These are phyloP conservation scores for Gracilaria gracilis DNA, from an alignment of 23 red algal genomes.

Conservation along the genomic window DNA sequence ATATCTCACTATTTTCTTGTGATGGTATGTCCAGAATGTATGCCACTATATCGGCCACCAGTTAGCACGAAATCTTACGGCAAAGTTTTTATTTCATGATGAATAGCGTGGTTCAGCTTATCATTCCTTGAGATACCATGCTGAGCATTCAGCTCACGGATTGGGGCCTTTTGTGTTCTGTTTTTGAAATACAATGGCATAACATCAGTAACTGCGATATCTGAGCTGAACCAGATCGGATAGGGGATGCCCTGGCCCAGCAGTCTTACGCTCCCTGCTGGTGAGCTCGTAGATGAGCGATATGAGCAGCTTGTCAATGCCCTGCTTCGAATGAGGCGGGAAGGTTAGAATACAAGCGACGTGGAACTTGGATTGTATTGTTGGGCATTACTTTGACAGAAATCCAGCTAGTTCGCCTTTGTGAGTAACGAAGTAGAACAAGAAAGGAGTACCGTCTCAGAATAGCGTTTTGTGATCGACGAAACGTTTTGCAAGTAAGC, in stretches of 20 bases:
- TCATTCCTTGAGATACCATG: conserved; percentile 13
- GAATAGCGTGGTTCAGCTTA: neutral
- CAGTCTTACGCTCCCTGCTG: conserved; percentile 72
- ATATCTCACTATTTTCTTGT: neutral
- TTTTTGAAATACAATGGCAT: conserved; percentile 48
- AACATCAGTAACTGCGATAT: conserved; percentile 77
- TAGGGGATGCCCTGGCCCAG: conserved; percentile 76
- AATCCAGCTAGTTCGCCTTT: conserved; percentile 73
- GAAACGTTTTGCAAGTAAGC: conserved; percentile 84
- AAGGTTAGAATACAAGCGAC: conserved; percentile 90
- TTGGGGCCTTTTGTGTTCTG: neutral
- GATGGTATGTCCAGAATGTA: neutral
- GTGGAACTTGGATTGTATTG: conserved; percentile 68
- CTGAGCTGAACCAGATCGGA: conserved; percentile 83
- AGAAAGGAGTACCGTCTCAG: conserved; percentile 86
- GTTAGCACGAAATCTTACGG: conserved; percentile 12
- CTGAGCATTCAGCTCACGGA: neutral
- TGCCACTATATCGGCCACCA: neutral
- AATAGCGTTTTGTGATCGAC: conserved; percentile 94
- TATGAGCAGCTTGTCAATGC: conserved; percentile 81
- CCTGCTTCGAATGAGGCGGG: conserved; percentile 81
- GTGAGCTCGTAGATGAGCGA: conserved; percentile 90
- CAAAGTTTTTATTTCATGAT: conserved; percentile 1
- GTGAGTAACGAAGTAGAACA: conserved; percentile 83
- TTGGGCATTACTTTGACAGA: conserved; percentile 86